These are phyloP conservation scores for Monilinia vaccinii-corymbosi DNA, from an alignment of 2,329 filamentous ascomycete species.

Conservation along the genomic window DNA sequence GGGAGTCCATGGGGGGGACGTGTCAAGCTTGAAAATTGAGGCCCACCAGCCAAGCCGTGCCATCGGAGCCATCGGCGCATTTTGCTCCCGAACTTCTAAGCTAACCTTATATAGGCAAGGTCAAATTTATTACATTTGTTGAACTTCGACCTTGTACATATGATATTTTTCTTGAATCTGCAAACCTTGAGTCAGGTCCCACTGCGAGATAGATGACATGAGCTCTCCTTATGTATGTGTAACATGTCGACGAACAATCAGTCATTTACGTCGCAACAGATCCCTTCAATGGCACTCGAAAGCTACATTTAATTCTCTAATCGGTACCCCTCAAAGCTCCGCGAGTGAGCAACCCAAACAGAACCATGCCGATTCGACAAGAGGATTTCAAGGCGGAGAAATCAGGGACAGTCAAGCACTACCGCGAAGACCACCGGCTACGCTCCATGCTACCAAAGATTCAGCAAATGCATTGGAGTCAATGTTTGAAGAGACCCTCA, in stretches of 20 bases:
- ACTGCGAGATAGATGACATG: slow-evolving; percentile 16
- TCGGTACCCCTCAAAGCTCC: background rate
- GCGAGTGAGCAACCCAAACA: background rate
- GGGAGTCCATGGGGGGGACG: too few relatives aligned
- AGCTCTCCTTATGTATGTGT: slow-evolving; percentile 24
- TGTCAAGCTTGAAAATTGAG: too few relatives aligned
- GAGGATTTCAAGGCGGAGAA: background rate
- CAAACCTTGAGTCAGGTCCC: background rate
- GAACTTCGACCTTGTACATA: background rate
- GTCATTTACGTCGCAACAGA: slow-evolving; percentile 13
- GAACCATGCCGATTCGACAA: background rate
- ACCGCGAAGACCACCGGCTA: background rate
- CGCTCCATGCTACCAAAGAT: background rate
- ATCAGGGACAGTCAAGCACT: background rate
- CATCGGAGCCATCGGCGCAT: background rate
- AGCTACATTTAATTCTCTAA: slow-evolving; percentile 23
- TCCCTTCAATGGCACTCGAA: slow-evolving; percentile 17
- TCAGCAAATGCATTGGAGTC: slow-evolving; percentile 26
- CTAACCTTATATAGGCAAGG: background rate
- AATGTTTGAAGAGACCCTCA: slow-evolving; percentile 26
- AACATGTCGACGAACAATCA: slow-evolving; percentile 24
- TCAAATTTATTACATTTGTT: background rate
- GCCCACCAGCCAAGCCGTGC: background rate
- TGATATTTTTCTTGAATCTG: background rate
- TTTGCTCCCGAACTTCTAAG: background rate